Conservation (phyloP, 2,329 filamentous ascomycete species). For the Diatrype stigma region DNA sequence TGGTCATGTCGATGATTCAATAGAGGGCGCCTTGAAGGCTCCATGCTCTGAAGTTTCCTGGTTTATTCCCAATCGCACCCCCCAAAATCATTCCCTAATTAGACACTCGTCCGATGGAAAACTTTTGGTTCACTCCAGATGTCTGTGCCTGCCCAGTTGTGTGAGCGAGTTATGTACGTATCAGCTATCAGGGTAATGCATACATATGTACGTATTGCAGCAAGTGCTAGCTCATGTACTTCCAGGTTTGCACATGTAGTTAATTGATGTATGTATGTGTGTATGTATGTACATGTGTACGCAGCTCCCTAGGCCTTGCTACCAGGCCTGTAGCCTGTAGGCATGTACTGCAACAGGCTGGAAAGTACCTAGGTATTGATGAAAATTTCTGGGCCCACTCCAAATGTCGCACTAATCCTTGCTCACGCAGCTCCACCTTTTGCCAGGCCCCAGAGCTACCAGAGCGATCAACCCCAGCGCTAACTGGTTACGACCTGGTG, state of each 20-base stretch:
- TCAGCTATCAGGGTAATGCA: no score
- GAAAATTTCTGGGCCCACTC: neutral
- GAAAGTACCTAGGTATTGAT: neutral
- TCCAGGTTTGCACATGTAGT: no score
- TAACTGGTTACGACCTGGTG: slow-evolving; percentile 23
- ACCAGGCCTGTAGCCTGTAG: neutral
- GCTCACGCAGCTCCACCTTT: slow-evolving; percentile 13
- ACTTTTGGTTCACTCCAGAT: no score
- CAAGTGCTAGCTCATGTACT: no score
- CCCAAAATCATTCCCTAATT: neutral
- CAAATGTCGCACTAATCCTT: slow-evolving; percentile 11
- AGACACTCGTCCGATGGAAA: no score
- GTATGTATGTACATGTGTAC: no score
- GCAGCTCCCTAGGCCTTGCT: no score
- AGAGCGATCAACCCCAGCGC: slow-evolving; percentile 16
- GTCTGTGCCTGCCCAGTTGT: no score
- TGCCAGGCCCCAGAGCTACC: slow-evolving; percentile 16
- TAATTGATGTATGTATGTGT: no score
- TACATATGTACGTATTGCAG: neutral
- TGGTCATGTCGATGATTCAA: no score
- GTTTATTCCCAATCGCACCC: neutral
- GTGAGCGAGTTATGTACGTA: no score
- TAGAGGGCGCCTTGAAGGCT: no score
- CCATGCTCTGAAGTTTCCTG: neutral
- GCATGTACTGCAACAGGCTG: neutral